phyloP scores from a whole-genome alignment of 106 monocot genomes.

The Dendrobium huoshanense region DNA sequence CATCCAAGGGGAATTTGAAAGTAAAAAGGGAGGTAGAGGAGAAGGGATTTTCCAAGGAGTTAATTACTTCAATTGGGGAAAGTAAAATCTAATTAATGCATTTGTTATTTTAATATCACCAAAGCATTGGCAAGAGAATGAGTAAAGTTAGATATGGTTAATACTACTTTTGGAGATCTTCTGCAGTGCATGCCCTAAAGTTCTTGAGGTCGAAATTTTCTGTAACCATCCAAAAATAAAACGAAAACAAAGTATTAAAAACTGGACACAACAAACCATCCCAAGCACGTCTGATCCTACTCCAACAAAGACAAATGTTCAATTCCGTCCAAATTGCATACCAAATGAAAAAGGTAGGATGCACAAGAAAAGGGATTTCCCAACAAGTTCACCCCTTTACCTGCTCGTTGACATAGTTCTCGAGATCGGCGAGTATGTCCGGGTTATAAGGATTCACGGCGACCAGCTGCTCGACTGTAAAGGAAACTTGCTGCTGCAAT shows the following conservation, averaged over 20 bases:
- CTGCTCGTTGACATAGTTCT: slow-evolving; percentile 94
- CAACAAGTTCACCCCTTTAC: slow-evolving; percentile 17
- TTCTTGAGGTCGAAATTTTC: not conserved
- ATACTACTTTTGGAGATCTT: not conserved
- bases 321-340: not conserved
- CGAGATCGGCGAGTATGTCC: slow-evolving; percentile 89
- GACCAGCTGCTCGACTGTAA: slow-evolving; percentile 88
- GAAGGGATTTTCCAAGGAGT: too few species aligned
- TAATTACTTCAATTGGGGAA: too few species aligned
- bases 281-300: not conserved
- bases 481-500: slow-evolving; percentile 31
- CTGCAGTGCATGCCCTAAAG: not conserved
- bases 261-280: not conserved
- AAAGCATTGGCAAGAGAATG: not conserved
- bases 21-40: too few species aligned
- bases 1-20: not conserved
- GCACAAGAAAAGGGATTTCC: not conserved
- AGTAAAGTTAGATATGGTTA: not conserved
- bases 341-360: not conserved
- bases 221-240: not conserved
- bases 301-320: not conserved
- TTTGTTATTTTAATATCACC: too few species aligned
- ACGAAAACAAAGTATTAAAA: not conserved
- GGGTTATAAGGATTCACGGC: slow-evolving; percentile 97
- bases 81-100: too few species aligned